Base-by-base conservation (phyloP, 1,284 basidiomycete genomes). In the Cystobasidium pallidum region DNA sequence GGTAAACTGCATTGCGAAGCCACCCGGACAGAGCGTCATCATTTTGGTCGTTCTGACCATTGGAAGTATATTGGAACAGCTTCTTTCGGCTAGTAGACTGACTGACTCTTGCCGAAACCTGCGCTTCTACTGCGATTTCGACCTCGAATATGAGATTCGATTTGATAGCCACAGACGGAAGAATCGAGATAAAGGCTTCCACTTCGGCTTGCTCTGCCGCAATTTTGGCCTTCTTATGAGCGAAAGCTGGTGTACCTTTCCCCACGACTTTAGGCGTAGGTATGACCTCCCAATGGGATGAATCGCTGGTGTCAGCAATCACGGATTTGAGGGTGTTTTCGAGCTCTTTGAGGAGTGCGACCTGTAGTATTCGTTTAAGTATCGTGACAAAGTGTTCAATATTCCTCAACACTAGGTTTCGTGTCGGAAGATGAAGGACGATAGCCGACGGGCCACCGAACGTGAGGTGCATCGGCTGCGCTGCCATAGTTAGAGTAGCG, bases 401-500 rank as follows among this genome's bases (percentile, higher is more conserved):
- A 17, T 45, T 26, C 2, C 45, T 21, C 17, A 63, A 30, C 3
- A 32, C 8, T 13, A 71, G 19, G 21, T 59, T 36, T n/a, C 52
- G 54, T 7, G 32, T 52, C 1, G 68, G 68, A 13, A 71, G 68
- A 19, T 71, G 68, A 19, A 71, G 6, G 11, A 55, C 34, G 10
- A 55, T 43, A 36, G 28, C 26, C 17, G 68, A 43, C 3, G 59
- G 47, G 6, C 57, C 59, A n/a, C 26, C 36, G 49, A 71, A 71
- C 24, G 61, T 64, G 19, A 71, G 21, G 32, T 71, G 49, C 61
- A 71, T 45, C 32, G n/a, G 8, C 24, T 64, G 45, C 34, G 58
- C 43, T 10, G 17, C 61, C 57, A 71, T 52, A 15, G 4, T 21
- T 6, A 71, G 68, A 24, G 32, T 41, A 10, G 68, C 59, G 19